phyloP scores from a whole-genome alignment of 2,329 filamentous ascomycete genomes.

The Sarocladium brachiariae region DNA sequence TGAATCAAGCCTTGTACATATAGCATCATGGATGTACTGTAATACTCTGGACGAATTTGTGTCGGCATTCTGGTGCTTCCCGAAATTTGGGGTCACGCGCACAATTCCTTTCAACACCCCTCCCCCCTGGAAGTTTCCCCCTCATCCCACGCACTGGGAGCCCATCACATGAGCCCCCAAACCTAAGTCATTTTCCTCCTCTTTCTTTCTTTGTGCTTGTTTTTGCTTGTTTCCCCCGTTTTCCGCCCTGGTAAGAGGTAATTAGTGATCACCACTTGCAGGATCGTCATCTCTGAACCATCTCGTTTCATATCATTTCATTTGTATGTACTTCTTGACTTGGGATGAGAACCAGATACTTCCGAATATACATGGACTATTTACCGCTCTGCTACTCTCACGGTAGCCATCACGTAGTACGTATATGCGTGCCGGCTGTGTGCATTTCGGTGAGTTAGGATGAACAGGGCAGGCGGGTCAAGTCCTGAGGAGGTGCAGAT shows the following conservation, averaged over 20 bases:
- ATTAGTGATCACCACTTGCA: too few species aligned
- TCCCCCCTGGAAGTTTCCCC: background rate
- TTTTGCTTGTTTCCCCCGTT: background rate
- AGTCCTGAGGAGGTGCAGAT: too few species aligned
- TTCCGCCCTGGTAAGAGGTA: background rate
- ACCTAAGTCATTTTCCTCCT: too few species aligned
- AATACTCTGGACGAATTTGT: background rate
- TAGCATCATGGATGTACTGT: background rate
- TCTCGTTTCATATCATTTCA: background rate
- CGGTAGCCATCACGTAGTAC: too few species aligned
- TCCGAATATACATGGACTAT: too few species aligned
- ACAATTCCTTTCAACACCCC: background rate
- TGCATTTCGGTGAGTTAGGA: too few species aligned
- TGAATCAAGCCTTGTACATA: too few species aligned
- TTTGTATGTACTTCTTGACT: background rate
- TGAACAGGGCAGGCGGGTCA: too few species aligned
- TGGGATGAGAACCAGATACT: too few species aligned
- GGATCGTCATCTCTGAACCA: too few species aligned
- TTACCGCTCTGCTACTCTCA: background rate
- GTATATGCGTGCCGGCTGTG: too few species aligned
- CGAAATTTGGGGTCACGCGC: background rate
- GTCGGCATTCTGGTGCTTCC: background rate
- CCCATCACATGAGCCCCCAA: slow-evolving; percentile 1
- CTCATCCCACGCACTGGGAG: slow-evolving; percentile 1
- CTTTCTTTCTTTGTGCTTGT: background rate